phyloP scores from a whole-genome alignment of 345 rosid species.

The Populus tremula region DNA sequence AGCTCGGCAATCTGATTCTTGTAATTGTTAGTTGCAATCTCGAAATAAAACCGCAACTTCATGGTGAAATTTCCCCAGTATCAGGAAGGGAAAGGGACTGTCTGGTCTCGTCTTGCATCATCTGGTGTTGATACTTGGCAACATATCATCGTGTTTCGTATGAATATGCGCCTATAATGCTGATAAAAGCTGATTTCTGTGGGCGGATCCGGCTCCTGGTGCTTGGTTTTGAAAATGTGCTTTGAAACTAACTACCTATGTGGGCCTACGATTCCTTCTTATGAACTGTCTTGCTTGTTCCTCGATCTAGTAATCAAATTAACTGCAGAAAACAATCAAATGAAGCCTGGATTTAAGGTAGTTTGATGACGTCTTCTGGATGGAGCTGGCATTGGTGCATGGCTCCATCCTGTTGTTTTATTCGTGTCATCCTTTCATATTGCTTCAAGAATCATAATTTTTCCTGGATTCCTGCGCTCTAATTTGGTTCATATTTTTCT shows the following conservation, averaged over 20 bases:
- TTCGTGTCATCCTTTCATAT: background rate
- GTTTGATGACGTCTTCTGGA: background rate
- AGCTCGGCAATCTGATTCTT: background rate
- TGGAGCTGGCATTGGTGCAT: background rate
- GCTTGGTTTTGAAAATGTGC: background rate
- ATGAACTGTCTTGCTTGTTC: background rate
- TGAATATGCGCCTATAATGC: background rate
- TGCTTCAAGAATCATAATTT: background rate
- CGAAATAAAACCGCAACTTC: background rate
- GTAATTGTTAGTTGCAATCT: background rate
- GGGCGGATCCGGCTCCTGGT: background rate
- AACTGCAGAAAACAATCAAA: background rate
- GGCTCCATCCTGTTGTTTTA: background rate
- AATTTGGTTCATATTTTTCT: background rate
- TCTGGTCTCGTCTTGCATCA: background rate
- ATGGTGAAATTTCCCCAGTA: too few relatives aligned
- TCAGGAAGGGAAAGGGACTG: too few relatives aligned
- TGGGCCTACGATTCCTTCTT: background rate
- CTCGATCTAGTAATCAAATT: background rate
- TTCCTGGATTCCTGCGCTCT: background rate
- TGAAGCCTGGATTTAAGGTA: conserved; percentile 1
- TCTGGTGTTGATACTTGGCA: background rate
- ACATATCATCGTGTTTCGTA: background rate
- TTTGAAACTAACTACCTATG: background rate
- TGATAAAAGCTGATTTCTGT: background rate